Base-by-base conservation (phyloP, 176 grass and related monocot genomes). In the Zea mays region DNA sequence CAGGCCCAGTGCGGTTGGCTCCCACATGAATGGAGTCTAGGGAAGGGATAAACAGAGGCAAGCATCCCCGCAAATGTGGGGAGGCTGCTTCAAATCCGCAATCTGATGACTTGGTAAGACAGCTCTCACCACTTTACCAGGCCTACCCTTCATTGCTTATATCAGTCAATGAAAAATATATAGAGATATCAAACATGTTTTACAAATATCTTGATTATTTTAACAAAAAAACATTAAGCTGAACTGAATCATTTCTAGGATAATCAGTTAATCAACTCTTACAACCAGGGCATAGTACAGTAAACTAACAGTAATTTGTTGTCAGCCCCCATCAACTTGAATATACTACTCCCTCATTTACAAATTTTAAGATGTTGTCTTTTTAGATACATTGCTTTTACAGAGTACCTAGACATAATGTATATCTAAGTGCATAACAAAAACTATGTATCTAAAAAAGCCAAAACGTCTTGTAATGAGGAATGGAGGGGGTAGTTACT, bases 291-390 rank as follows among this genome's bases (percentile, higher is more conserved):
- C 52, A 62, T 13, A 54, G 20, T 74, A 74, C 41, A 87, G 6
- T 47, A 73, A 83, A 79, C 19, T 15, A 59, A 37, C 61, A 58
- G 38, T 9, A 68, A 62, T 62, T 64, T 79, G 11, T 9, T 78
- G 54, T 56, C 37, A 72, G 20, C 14, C 43, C 16, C 41, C 35
- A 35, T 38, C 6, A 77, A 74, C 35, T 66, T 73, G 9, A 73
- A 65, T 78, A 58, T 72, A 72, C n/a, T 59, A 57, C 55, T 57
- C 55, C 55, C 17, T 57, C 55, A 3, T 20, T 20, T 20, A 17
- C 55, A 57, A 57, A 57, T 57, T 57, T 20, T 57, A 57, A 57
- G 55, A 57, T 8, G 7, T 52, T 52, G 5, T 1, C 12, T 16
- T 52, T 52, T 51, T 43, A 47, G 45, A 47, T 47, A 47, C 45